phyloP scores from a whole-genome alignment of 75 land plant species.

The Pinus taeda region DNA sequence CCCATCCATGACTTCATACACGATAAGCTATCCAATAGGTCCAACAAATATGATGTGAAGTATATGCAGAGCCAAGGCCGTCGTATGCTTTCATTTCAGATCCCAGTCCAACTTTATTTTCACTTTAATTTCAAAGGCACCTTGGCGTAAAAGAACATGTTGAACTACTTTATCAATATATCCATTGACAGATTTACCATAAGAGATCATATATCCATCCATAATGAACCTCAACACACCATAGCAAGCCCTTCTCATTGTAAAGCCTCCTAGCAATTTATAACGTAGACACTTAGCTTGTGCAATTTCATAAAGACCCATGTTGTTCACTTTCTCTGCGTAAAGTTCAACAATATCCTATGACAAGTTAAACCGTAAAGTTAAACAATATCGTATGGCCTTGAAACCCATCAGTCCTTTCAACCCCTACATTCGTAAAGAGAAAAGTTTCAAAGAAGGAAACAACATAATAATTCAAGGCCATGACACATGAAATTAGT shows the following conservation, averaged over 20 bases:
- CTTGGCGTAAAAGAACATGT: slow-evolving; percentile 83
- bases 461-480: too few species aligned
- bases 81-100: slow-evolving; percentile 57
- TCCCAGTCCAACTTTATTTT: slow-evolving; percentile 63
- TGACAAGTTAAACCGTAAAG: slow-evolving; percentile 74
- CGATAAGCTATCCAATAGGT: too few species aligned
- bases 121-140: slow-evolving; percentile 58
- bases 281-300: slow-evolving; percentile 83
- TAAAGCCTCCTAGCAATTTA: slow-evolving; percentile 88
- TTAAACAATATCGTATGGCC: too few species aligned
- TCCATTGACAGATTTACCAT: slow-evolving; percentile 73
- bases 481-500: too few species aligned
- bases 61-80: too few species aligned
- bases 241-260: slow-evolving; percentile 92
- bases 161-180: slow-evolving; percentile 84
- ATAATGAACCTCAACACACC: slow-evolving; percentile 80
- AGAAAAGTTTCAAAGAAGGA: too few species aligned
- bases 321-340: slow-evolving; percentile 85
- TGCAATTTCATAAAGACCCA: too few species aligned
- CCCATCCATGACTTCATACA: too few species aligned
- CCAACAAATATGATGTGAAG: too few species aligned
- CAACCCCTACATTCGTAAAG: too few species aligned
- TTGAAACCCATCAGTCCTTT: too few species aligned
- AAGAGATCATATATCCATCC: slow-evolving; percentile 80
- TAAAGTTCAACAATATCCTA: slow-evolving; percentile 77